Evolutionary conservation across 1,284 basidiomycete species (phyloP), one percentile per base, ranked within the genome.

Genomic region (Meira miltonrushii): DNA sequence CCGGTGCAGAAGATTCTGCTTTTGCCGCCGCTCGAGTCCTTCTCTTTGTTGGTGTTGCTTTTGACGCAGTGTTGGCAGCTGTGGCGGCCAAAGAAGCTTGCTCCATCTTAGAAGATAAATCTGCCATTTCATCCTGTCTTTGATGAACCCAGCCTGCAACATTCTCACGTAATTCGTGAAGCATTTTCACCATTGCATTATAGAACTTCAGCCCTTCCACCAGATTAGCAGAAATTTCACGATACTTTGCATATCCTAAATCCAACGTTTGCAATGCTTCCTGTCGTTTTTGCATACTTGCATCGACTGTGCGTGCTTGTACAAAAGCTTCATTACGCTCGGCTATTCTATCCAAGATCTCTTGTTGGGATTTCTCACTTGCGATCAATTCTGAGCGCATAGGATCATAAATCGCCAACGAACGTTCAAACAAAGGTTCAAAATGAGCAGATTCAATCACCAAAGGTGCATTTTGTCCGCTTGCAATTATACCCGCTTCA

Each of bases 261-360:
- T 95, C 90, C 54, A 96, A 85, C n/a, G 86, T 86, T 73, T 92
- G 91, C 43, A 97, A 79, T 0, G 87, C 87, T 60, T 84, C 81
- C 79, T 95, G 90, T n/a, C 93, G 84, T 44, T 87, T 87, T 73
- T 89, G 90, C 8, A 92, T 83, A 13, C 83, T 81, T 0, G 86
- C 83, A 71, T 94, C 92, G 13, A 88, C 87, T 76, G 84, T 86
- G 13, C 92, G 82, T 1, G 90, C 89, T 43, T 85, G 82, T 9
- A 93, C 71, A 79, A 96, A 92, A 12, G 82, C 78, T n/a, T 85
- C 84, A 71, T 93, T 91, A 46, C 84, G 83, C 23, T 82, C 81
- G 82, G 85, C 82, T 67, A 95, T 85, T 39, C 83, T 81, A 12
- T 84, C 81, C 12, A 95, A 79, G 6, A 91, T 74, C 15, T 82